Evolutionary conservation across 2,329 filamentous ascomycete species (phyloP), one percentile per base, ranked within the genome.

Genomic region (Xylariaceae sp.): DNA sequence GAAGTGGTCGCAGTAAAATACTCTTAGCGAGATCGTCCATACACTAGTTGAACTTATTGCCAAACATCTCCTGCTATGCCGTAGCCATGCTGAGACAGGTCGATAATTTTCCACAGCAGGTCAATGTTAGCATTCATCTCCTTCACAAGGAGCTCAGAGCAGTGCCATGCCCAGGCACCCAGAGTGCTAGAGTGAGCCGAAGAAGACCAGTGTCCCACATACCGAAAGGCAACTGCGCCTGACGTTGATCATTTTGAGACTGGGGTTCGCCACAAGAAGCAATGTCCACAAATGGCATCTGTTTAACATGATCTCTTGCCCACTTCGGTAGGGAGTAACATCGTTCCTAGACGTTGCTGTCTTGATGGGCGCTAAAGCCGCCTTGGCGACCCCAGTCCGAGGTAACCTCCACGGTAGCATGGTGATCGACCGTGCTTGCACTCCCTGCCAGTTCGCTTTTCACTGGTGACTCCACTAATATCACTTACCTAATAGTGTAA

Each of bases 401-500:
- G 28, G 31, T 36, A 37, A 23, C 21, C 31, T 19, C 26, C 26
- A 17, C n/a, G 14, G 24, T 24, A 14, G 8, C 31, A 33, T 26
- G 11, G 16, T 34, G 26, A 24, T 39, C 23, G 12, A 43, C n/a
- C 14, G 12, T 14, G n/a, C 24, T 33, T 43, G 26, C 28, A 29
- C 40, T 21, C 28, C n/a, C 11, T 8, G 16, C 11, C 29, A 36
- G 11, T 45, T 17, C 21, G 19, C 41, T 44, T 17, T 17, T 29
- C 12, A 28, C 49, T 12, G 23, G 26, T 23, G n/a, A n/a, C n/a
- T n/a, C n/a, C n/a, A n/a, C n/a, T 8, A 17, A 36, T 41, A 34
- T 24, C 39, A 23, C n/a, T 51, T 56, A 51, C 53, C 39, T 56
- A 51, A 56, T 17, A 33, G 29, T 43, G 49, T 40, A 33, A 53